These are phyloP conservation scores for Colletotrichum echinochloae DNA, from an alignment of 2,329 filamentous ascomycete species.

Conservation along the genomic window DNA sequence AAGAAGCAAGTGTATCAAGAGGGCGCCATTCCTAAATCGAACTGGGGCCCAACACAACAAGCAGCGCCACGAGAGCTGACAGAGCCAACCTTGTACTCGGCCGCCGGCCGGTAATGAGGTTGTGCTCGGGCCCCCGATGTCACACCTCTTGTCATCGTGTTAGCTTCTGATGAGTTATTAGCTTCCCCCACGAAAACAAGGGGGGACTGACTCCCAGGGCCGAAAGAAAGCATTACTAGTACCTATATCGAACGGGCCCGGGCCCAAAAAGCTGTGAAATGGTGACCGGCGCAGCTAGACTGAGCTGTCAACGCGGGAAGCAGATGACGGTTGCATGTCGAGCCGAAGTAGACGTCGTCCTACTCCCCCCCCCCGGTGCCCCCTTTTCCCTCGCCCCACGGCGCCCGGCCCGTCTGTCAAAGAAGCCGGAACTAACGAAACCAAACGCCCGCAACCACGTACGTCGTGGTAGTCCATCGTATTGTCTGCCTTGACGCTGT, in stretches of 20 bases:
- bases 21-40: conserved; percentile 21
- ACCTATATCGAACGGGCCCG: no score
- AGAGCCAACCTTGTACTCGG: conserved; percentile 25
- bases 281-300: not conserved
- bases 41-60: conserved; percentile 17
- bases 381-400: no score
- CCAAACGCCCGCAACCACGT: conserved; percentile 11
- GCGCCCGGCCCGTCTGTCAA: not conserved
- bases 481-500: conserved; percentile 13
- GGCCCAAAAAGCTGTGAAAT: not conserved
- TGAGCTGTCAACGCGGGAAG: not conserved
- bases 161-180: no score
- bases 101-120: conserved; percentile 8
- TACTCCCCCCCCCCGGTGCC: not conserved
- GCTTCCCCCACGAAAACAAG: not conserved
- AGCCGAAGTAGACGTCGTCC: not conserved
- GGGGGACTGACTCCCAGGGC: no score
- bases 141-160: not conserved
- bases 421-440: conserved; percentile 8
- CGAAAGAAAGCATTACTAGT: no score
- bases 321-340: not conserved
- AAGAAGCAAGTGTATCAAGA: conserved; percentile 32
- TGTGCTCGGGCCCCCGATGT: conserved; percentile 11
- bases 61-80: conserved; percentile 15
- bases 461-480: conserved; percentile 6